These are phyloP conservation scores for Chrysophaeum taylorii DNA, from an alignment of 352 stramenopile species.

Conservation along the genomic window DNA sequence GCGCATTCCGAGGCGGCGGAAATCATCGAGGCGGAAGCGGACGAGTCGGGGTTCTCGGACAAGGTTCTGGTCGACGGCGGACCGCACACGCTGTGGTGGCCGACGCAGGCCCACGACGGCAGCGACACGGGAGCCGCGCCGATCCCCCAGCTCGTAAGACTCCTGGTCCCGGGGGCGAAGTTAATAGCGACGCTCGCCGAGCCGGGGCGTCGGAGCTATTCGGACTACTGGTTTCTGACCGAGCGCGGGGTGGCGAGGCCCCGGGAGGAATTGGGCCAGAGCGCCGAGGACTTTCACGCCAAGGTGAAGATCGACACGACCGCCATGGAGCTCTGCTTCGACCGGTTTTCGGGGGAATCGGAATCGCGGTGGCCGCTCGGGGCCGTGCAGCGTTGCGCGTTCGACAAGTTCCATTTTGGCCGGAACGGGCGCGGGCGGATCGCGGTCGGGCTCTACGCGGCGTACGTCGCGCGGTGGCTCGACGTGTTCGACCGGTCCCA, in stretches of 20 bases:
- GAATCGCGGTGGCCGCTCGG: not conserved
- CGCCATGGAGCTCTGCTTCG: slow-evolving; percentile 6
- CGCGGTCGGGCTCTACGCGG: not conserved
- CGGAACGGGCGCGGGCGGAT: not conserved
- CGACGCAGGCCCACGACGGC: slow-evolving; percentile 5
- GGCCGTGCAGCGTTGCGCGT: not conserved
- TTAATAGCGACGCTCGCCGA: not conserved
- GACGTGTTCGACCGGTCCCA: not conserved
- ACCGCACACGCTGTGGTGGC: slow-evolving; percentile 8
- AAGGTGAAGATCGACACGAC: not conserved
- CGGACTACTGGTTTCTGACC: slow-evolving; percentile 12
- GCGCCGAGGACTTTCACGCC: not conserved
- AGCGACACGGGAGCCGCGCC: not conserved
- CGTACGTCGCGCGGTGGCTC: slow-evolving; percentile 1
- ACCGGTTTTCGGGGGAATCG: not conserved
- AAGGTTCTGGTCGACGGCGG: not conserved
- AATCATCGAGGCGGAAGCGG: not conserved
- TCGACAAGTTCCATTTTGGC: not conserved
- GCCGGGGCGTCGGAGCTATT: not conserved
- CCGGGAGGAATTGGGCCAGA: not conserved
- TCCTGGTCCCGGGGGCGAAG: not conserved
- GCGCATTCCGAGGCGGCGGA: not conserved
- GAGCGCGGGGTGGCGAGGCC: not conserved
- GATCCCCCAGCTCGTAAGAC: not conserved
- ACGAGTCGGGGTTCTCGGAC: not conserved